Evolutionary conservation across 495 filamentous ascomycete species (phyloP).

Genomic region (Xylaria castorea): DNA sequence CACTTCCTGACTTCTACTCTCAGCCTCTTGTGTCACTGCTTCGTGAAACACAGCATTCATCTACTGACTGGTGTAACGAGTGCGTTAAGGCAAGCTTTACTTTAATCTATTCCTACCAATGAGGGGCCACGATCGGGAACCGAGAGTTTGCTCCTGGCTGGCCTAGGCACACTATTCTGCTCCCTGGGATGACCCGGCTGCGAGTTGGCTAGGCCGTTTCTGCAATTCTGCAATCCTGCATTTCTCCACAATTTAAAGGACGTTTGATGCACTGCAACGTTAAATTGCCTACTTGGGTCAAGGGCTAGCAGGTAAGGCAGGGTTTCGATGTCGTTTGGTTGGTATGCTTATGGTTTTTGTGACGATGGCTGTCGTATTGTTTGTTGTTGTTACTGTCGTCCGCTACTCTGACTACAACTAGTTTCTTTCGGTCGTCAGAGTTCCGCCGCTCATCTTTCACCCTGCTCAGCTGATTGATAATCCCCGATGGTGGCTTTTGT

Average conservation of each 20-base stretch:
- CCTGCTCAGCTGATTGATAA: conserved; percentile 25
- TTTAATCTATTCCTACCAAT: conserved; percentile 17
- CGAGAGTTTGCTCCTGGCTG: neutral
- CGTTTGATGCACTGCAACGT: conserved; percentile 17
- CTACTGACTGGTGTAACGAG: conserved; percentile 16
- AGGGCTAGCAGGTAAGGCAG: neutral
- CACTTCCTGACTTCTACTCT: neutral
- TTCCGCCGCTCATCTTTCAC: conserved; percentile 14
- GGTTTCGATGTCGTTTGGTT: conserved; percentile 12
- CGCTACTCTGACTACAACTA: neutral
- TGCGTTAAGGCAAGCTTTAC: conserved; percentile 18
- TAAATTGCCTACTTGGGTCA: conserved; percentile 17
- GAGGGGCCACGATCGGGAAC: neutral
- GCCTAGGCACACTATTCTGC: neutral
- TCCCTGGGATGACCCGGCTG: conserved; percentile 4
- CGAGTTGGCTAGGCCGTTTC: conserved; percentile 18
- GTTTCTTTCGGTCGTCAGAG: conserved; percentile 12
- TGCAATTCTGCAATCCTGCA: conserved; percentile 9
- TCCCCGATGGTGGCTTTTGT: conserved; percentile 3
- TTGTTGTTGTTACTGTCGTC: conserved; percentile 10
- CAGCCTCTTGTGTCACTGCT: conserved; percentile 22
- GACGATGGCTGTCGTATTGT: conserved; percentile 14
- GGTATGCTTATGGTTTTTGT: conserved; percentile 1
- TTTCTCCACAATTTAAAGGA: conserved; percentile 24
- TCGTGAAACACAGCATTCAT: conserved; percentile 10